Base-by-base conservation (phyloP, 2,329 filamentous ascomycete species). In the Fusarium concolor region DNA sequence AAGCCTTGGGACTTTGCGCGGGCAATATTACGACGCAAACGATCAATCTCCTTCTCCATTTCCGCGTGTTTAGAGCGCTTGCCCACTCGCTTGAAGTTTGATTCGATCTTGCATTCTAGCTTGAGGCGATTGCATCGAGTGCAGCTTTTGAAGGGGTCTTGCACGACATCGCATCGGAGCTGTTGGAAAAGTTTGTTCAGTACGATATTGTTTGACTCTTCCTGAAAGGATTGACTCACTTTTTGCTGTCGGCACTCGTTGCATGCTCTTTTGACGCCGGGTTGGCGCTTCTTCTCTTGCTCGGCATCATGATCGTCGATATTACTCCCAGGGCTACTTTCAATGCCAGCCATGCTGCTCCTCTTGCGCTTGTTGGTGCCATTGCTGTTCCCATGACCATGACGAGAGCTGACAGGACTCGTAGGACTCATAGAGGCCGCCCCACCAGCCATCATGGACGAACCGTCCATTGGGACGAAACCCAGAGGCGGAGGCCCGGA, bases 241-340 rank as follows among this genome's bases (percentile, higher is more conserved):
- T 95, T 95, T 79, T 95, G 92, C 80, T 95, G 92, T 65, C 92
- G 86, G 76, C 92, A 95, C 79, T 95, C 92, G 76, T 94, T 94
- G 79, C 92, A 95, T 8, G 92, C 92, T 73, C 92, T 86, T 82
- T 95, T 93, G 47, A 91, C 89, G 55, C 89, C 89, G 26, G 89
- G 89, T 70, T 90, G 87, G 63, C 88, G 84, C 78, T 88, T 88
- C 79, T 87, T 87, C 72, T 89, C 87, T 45, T 83, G 79, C 52
- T 88, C 86, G 60, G 89, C 87, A 59, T 88, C 83, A 57, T 85
- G 85, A 58, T 83, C 84, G 49, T 84, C 81, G 39, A 77, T 62
- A 43, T 62, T 70, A 73, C 86, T 90, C 26, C 84, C 87, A 5
- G 88, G 87, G 68, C 87, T 90, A 76, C 87, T 90, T 60, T 89